Base-by-base conservation (phyloP, 2,329 filamentous ascomycete genomes). In the Cadophora luteo-olivacea region DNA sequence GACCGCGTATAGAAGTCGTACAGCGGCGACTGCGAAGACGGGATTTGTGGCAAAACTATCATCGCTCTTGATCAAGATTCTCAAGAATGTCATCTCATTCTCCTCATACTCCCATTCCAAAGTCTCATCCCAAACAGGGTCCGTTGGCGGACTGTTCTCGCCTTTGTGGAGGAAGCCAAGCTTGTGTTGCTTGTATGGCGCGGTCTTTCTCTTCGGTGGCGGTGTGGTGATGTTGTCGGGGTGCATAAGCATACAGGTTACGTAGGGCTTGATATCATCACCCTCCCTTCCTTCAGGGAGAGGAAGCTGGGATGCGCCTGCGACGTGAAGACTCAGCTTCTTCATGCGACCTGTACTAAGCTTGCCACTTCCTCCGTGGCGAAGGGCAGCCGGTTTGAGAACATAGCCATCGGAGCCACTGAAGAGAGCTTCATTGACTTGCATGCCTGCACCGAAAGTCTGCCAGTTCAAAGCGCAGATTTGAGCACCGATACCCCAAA, bases 401-500 rank as follows among this genome's bases (percentile, higher is more conserved):
- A 91, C 85, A 73, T 87, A 91, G 8, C 89, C 89, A 33, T 87
- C 86, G 0, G 88, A 87, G 14, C 88, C 88, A 58, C 82, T 84
- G 77, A 92, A 91, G 0, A 92, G 81, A 0, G 89, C 89, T 74
- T 91, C 88, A 75, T 91, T 91, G 72, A 91, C 81, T 77, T 91
- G 89, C 80, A 89, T 89, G 74, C 84, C 84, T 7, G 85, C 84
- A 41, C 87, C 88, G 71, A 91, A 92, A 0, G 85, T 89, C 75
- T 92, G 89, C 86, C 89, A 89, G 79, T 92, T 92, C 64, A 92
- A 82, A 3, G 89, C 89, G 75, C 88, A 91, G 58, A 92, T 88
- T 73, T 92, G 89, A 2, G 89, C 89, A 0, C 89, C 89, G 4
- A 91, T 77, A 7, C 83, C 87, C 89, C 89, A 92, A 76, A 89